Conservation (phyloP, 345 rosid species). For the Isatis tinctoria region DNA sequence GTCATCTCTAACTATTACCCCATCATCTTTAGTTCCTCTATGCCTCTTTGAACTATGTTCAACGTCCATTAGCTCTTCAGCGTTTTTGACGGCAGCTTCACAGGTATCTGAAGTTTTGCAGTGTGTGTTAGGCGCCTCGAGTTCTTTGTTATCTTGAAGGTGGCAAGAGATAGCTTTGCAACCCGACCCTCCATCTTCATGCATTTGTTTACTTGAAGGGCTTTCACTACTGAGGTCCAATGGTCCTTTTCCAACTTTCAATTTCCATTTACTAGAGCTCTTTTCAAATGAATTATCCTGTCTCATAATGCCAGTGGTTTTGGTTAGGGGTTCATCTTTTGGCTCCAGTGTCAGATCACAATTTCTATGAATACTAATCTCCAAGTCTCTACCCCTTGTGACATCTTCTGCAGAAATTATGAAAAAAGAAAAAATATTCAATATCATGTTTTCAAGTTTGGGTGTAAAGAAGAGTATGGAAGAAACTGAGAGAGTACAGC, state of each 20-base stretch:
- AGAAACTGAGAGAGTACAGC: constrained; percentile 3
- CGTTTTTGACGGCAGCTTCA: constrained; percentile 8
- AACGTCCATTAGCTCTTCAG: neutral
- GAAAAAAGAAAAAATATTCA: neutral
- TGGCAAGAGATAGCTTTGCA: constrained; percentile 20
- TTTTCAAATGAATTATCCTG: constrained; percentile 25
- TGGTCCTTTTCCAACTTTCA: constrained; percentile 31
- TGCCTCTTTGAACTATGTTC: constrained; percentile 39
- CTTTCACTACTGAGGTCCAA: constrained; percentile 26
- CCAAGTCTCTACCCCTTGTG: constrained; percentile 39
- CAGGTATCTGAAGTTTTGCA: constrained; percentile 14
- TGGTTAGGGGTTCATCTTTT: constrained; percentile 33
- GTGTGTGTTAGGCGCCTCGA: constrained; percentile 10
- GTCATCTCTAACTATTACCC: constrained; percentile 38
- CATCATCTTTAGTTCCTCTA: constrained; percentile 34
- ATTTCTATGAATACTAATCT: constrained; percentile 34
- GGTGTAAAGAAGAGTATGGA: neutral
- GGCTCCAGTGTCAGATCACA: constrained; percentile 37
- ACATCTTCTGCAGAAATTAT: constrained; percentile 38
- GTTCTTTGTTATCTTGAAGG: constrained; percentile 23
- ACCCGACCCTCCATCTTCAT: constrained; percentile 19
- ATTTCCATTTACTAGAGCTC: constrained; percentile 31
- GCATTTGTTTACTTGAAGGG: constrained; percentile 33
- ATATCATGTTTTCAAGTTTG: constrained; percentile 5
- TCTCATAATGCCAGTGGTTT: constrained; percentile 11